Evolutionary conservation across 2,329 filamentous ascomycete species (phyloP).

Genomic region (Ophiostoma ulmi): DNA sequence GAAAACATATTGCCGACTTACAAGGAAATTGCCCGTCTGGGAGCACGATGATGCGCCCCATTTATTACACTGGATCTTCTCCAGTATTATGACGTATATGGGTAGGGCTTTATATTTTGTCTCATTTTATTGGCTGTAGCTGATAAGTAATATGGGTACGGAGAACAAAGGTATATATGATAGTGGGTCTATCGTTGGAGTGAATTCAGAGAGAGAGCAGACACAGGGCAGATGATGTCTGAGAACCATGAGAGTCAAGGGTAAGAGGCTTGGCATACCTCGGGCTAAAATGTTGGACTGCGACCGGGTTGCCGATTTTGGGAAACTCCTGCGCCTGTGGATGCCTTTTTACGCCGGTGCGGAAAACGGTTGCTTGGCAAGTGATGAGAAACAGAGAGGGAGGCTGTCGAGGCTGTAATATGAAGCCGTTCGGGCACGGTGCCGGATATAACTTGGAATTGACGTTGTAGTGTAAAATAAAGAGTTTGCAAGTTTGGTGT

Average conservation of each 20-base stretch:
- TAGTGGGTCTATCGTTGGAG: neutral
- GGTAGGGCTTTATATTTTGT: no score
- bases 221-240: neutral
- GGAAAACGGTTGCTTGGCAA: neutral
- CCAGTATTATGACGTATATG: conserved; percentile 10
- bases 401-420: neutral
- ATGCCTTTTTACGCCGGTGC: neutral
- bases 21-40: conserved; percentile 5
- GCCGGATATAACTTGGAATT: neutral
- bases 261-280: neutral
- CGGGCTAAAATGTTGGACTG: neutral
- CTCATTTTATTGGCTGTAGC: neutral
- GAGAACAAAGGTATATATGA: no score
- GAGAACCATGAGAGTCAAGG: neutral
- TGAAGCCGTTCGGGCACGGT: neutral
- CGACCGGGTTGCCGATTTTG: neutral
- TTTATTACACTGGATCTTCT: neutral
- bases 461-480: no score
- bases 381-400: neutral
- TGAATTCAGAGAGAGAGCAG: neutral
- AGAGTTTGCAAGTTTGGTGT: neutral
- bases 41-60: neutral
- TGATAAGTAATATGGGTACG: neutral
- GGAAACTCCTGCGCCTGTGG: neutral
- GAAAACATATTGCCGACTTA: conserved; percentile 10